Evolutionary conservation across 1,284 basidiomycete species (phyloP).

Genomic region (Boletus holoroseus): DNA sequence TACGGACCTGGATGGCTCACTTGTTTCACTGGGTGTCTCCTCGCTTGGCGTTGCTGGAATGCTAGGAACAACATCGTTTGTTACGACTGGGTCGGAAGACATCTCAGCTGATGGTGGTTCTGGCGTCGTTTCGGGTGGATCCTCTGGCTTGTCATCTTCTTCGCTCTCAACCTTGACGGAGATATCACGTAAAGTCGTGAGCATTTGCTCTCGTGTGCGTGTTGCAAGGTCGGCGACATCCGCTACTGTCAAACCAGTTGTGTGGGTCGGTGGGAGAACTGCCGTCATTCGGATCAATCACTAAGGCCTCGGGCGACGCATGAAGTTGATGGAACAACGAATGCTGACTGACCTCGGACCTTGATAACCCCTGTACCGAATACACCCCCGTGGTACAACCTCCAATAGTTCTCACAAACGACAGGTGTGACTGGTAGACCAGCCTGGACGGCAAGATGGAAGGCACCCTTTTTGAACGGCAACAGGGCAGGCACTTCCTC

Average conservation of each 20-base stretch:
- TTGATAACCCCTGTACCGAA: conserved; percentile 78
- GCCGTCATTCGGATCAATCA: conserved; percentile 16
- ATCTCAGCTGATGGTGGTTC: conserved; percentile 7
- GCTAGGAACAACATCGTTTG: conserved; percentile 8
- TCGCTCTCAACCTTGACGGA: conserved; percentile 43
- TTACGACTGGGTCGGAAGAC: background rate
- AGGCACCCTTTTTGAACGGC: conserved; percentile 97
- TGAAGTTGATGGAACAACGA: conserved; percentile 1
- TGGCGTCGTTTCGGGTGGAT: conserved; percentile 13
- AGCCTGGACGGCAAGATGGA: conserved; percentile 90
- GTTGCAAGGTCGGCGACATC: conserved; percentile 62
- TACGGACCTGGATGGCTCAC: conserved; percentile 24
- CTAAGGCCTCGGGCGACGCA: conserved; percentile 1
- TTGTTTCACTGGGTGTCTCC: conserved; percentile 29
- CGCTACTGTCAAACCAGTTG: conserved; percentile 56
- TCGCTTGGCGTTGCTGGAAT: conserved; percentile 25
- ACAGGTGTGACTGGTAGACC: conserved; percentile 88
- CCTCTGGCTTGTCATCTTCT: conserved; percentile 18
- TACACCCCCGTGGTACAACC: conserved; percentile 71
- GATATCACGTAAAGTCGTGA: conserved; percentile 61
- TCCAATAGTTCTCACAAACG: conserved; percentile 92
- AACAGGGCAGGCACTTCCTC: conserved; percentile 64
- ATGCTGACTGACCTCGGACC: conserved; percentile 64
- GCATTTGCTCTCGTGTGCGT: conserved; percentile 69
- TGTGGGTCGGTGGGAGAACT: conserved; percentile 78